A percentile compares a stretch with the other conserved stretches of the same genome.
These are phyloP conservation scores for Helotiales sp. DNA, from an alignment of 2,329 filamentous ascomycete species.

Conservation along the genomic window DNA sequence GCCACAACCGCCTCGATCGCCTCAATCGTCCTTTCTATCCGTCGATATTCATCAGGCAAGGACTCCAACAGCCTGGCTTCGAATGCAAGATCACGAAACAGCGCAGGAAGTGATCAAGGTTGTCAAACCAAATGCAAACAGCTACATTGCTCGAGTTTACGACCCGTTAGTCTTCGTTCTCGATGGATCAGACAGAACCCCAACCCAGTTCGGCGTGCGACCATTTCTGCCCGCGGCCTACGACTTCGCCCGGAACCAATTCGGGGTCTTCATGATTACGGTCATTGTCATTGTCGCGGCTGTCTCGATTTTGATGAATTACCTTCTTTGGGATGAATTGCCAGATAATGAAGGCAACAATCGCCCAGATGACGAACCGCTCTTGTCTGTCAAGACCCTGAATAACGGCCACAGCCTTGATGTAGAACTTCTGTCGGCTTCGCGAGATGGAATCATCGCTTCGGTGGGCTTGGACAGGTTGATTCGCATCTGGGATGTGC, in stretches of 20 bases:
- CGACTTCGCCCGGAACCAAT: constrained; percentile 69
- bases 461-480: constrained; percentile 73
- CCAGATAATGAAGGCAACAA: constrained; percentile 53
- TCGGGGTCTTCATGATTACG: constrained; percentile 63
- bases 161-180: constrained; percentile 76
- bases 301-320: constrained; percentile 74
- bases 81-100: constrained; percentile 78
- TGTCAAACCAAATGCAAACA: constrained; percentile 72
- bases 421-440: constrained; percentile 67
- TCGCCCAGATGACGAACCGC: constrained; percentile 50
- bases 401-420: constrained; percentile 70
- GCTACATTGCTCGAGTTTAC: constrained; percentile 75
- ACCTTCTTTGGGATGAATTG: constrained; percentile 67
- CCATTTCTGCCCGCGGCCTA: constrained; percentile 63
- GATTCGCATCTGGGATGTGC: constrained; percentile 69
- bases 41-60: constrained; percentile 74
- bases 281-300: constrained; percentile 67
- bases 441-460: constrained; percentile 66
- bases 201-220: constrained; percentile 49
- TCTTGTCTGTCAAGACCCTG: constrained; percentile 65
- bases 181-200: constrained; percentile 68
- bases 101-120: constrained; percentile 77
- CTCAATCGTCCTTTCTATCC: constrained; percentile 50
- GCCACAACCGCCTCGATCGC: constrained; percentile 19
- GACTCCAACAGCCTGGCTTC: constrained; percentile 77